Base-by-base conservation (phyloP, 148 eudicot species). In the Nepenthes mirabilis region DNA sequence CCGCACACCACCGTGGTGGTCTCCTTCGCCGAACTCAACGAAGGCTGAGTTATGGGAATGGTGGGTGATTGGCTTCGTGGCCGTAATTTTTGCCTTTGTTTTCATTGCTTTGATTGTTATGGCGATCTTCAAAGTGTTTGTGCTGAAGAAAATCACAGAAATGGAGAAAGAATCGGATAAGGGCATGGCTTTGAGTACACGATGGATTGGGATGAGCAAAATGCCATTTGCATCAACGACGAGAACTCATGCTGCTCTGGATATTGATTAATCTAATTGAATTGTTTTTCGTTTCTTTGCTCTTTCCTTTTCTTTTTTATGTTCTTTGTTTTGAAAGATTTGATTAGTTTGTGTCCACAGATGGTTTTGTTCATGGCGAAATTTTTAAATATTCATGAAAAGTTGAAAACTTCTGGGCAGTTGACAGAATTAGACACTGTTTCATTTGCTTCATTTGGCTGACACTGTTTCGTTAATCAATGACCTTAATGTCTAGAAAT, bases 161-260 rank as follows among this genome's bases (percentile, higher is more conserved):
- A 84, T 90, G 97, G 89, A 82, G 68, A 79, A 61, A 64, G 63
- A 67, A 8, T 53, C 89, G 0, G 89, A 77, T 34, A 81, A 69
- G 51, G 78, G 79, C 60, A 83, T 79, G 45, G 71, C 79, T 43
- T 80, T 90, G 68, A 79, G 57, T 2, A 74, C 75, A 5, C 68
- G 55, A 51, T 87, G 95, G 95, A 59, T 90, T 68, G 83, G 87
- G 9, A 56, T 34, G 43, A 84, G 81, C 58, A 87, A 55, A 78
- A 74, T 90, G 82, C 97, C 97, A 66, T 61, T 77, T 6, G 97
- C 97, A 57, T 13, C 75, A 33, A 74, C 73, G 47, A 76, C 87
- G 53, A 79, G 97, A 81, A 90, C 97, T 52, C 87, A 79, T 14
- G 91, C 83, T 54, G 65, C 47, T 13, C 66, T 90, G 67, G 91